These are phyloP conservation scores for Arthrobotrys conoides DNA, from an alignment of 2,329 filamentous ascomycete genomes.

Conservation along the genomic window DNA sequence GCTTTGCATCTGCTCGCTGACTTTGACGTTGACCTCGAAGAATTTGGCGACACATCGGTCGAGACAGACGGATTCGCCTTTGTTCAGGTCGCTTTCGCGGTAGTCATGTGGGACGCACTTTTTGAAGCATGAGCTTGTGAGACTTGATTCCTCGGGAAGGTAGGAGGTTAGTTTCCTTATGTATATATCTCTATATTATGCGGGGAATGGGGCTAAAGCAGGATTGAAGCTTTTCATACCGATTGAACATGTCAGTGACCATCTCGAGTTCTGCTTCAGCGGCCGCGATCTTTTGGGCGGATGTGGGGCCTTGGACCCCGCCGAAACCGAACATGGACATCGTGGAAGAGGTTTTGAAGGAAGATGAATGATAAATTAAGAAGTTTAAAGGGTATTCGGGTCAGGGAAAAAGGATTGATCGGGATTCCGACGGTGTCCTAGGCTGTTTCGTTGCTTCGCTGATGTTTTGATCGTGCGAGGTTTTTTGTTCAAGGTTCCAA, in stretches of 20 bases:
- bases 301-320: slow-evolving; percentile 83
- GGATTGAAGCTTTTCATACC: slow-evolving; percentile 72
- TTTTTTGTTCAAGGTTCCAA: slow-evolving; percentile 10
- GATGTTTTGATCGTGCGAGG: slow-evolving; percentile 35
- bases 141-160: slow-evolving; percentile 69
- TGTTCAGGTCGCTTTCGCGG: slow-evolving; percentile 96
- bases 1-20: slow-evolving; percentile 73
- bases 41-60: slow-evolving; percentile 98
- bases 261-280: slow-evolving; percentile 98
- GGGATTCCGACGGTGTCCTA: slow-evolving; percentile 31
- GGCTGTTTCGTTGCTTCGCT: slow-evolving; percentile 10
- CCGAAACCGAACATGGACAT: slow-evolving; percentile 83
- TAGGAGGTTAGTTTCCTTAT: neutral
- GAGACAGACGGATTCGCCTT: slow-evolving; percentile 97
- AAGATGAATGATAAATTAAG: slow-evolving; percentile 13
- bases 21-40: slow-evolving; percentile 98
- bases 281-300: slow-evolving; percentile 95
- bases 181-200: neutral
- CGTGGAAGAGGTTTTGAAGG: slow-evolving; percentile 63
- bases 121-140: slow-evolving; percentile 88
- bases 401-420: neutral
- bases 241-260: slow-evolving; percentile 97
- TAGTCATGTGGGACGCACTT: slow-evolving; percentile 96
- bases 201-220: slow-evolving; percentile 31
- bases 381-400: slow-evolving; percentile 31